These are phyloP conservation scores for Tilletia caries DNA, from an alignment of 1,284 basidiomycete species.

Conservation along the genomic window DNA sequence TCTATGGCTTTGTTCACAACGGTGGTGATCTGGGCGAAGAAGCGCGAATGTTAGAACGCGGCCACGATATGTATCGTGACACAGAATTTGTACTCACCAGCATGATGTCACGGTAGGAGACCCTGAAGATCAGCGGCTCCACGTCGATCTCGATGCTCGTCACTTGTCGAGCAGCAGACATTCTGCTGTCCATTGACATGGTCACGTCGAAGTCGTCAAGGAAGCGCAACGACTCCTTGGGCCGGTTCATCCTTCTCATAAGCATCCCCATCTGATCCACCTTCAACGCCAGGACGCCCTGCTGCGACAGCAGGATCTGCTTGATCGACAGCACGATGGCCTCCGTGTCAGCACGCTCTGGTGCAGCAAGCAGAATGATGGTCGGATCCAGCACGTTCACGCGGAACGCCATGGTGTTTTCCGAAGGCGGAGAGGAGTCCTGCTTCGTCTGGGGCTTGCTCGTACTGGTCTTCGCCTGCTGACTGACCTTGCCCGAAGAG, in stretches of 20 bases:
- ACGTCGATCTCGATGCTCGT: conserved; percentile 79
- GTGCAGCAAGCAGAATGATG: conserved; percentile 82
- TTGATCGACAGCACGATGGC: conserved; percentile 81
- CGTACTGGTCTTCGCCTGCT: background rate
- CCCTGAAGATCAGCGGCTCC: conserved; percentile 78
- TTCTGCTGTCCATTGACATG: conserved; percentile 77
- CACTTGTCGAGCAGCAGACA: conserved; percentile 70
- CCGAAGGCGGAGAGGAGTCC: background rate
- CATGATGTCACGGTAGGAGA: conserved; percentile 86
- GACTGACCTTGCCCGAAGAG: background rate
- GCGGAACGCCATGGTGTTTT: conserved; percentile 62
- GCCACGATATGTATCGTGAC: background rate
- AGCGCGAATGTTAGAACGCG: background rate
- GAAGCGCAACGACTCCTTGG: conserved; percentile 80
- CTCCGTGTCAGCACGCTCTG: conserved; percentile 73
- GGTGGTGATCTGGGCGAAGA: conserved; percentile 62
- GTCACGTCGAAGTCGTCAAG: conserved; percentile 89
- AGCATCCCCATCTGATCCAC: conserved; percentile 89
- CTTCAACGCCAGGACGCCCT: conserved; percentile 80
- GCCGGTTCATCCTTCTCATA: conserved; percentile 76
- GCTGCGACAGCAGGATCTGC: conserved; percentile 85
- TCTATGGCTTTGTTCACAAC: conserved; percentile 86
- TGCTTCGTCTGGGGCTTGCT: background rate
- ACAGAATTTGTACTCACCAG: conserved; percentile 54
- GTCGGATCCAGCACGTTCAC: conserved; percentile 89